Conservation (phyloP, 495 filamentous ascomycete species). For the Bryoglossum gracile region DNA sequence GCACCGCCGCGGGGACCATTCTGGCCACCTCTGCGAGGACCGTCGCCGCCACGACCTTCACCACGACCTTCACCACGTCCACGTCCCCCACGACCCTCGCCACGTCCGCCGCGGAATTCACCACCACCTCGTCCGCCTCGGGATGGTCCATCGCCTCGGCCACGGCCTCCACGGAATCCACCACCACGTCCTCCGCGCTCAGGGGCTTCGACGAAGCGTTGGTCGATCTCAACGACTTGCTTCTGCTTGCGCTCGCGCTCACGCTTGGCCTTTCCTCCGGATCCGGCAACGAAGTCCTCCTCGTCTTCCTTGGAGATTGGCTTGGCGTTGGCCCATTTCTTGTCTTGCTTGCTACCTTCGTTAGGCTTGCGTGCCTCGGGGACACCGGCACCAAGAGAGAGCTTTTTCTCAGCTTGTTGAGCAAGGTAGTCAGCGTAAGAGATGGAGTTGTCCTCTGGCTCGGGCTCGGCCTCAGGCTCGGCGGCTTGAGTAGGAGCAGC, state of each 20-base stretch:
- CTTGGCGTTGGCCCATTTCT: slow-evolving; percentile 89
- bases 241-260: slow-evolving; percentile 90
- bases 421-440: slow-evolving; percentile 83
- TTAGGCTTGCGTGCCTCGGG: slow-evolving; percentile 78
- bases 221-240: slow-evolving; percentile 79
- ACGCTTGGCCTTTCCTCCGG: slow-evolving; percentile 73
- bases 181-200: slow-evolving; percentile 44
- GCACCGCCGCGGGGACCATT: slow-evolving; percentile 25
- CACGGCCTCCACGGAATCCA: slow-evolving; percentile 45
- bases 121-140: slow-evolving; percentile 44
- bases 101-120: slow-evolving; percentile 27
- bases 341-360: slow-evolving; percentile 75
- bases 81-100: slow-evolving; percentile 31
- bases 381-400: slow-evolving; percentile 53
- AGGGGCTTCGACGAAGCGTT: slow-evolving; percentile 62
- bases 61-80: slow-evolving; percentile 38
- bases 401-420: slow-evolving; percentile 76
- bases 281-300: slow-evolving; percentile 67
- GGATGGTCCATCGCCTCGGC: slow-evolving; percentile 40
- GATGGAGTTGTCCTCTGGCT: slow-evolving; percentile 81
- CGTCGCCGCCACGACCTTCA: slow-evolving; percentile 35
- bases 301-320: slow-evolving; percentile 65
- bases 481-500: slow-evolving; percentile 27
- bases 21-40: slow-evolving; percentile 32
- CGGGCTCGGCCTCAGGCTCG: slow-evolving; percentile 35